phyloP scores from a whole-genome alignment of 805 yeast genomes.

The Saccharomycopsis guyanensis region DNA sequence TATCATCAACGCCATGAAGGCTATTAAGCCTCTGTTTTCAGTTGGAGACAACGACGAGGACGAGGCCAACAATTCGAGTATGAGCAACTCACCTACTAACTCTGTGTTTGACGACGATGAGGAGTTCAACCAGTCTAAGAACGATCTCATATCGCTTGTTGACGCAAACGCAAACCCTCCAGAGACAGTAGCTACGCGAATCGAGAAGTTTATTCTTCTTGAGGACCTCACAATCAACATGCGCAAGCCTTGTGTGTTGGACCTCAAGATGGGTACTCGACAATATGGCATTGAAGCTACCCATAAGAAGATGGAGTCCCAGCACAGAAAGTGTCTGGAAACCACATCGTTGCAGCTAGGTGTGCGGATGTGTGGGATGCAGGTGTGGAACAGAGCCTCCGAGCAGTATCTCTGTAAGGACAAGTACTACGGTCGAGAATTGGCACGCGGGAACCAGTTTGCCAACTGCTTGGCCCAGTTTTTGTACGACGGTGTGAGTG shows the following conservation, averaged over 20 bases:
- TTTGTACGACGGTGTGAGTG: slow-evolving; percentile 64
- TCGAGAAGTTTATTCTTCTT: slow-evolving; percentile 74
- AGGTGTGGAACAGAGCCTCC: slow-evolving; percentile 54
- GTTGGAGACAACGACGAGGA: slow-evolving; percentile 15
- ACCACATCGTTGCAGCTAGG: slow-evolving; percentile 83
- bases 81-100: slow-evolving; percentile 3
- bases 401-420: slow-evolving; percentile 60
- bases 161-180: not conserved
- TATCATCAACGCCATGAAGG: slow-evolving; percentile 18
- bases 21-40: slow-evolving; percentile 3
- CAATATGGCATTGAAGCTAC: slow-evolving; percentile 96
- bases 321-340: slow-evolving; percentile 66
- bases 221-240: slow-evolving; percentile 87
- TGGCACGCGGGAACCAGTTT: slow-evolving; percentile 68
- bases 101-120: slow-evolving; percentile 9
- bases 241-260: slow-evolving; percentile 83
- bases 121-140: not conserved
- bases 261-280: slow-evolving; percentile 95
- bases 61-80: slow-evolving; percentile 4
- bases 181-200: slow-evolving; percentile 40
- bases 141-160: not conserved
- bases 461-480: slow-evolving; percentile 67
- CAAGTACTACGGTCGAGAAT: slow-evolving; percentile 84
- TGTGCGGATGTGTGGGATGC: slow-evolving; percentile 92
- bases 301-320: slow-evolving; percentile 63